Evolutionary conservation across 2,329 filamentous ascomycete species (phyloP).

Genomic region (Colletotrichum plurivorum): DNA sequence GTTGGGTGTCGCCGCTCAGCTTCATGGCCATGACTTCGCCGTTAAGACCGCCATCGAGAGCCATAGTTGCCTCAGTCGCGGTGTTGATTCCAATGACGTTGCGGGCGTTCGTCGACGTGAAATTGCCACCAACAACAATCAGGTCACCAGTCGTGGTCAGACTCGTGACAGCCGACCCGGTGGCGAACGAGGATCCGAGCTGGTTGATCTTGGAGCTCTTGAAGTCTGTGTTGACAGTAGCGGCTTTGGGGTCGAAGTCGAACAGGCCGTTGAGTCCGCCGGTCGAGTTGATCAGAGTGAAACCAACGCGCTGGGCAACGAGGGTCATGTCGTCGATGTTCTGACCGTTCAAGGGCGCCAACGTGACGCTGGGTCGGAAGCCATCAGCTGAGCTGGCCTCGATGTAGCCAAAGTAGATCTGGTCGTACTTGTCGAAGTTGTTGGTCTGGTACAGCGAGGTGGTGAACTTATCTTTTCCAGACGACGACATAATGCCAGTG

Average conservation of each 20-base stretch:
- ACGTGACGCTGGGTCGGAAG: constrained; percentile 86
- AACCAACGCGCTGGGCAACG: constrained; percentile 91
- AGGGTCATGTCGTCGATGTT: constrained; percentile 75
- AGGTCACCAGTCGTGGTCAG: constrained; percentile 75
- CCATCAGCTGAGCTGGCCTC: constrained; percentile 76
- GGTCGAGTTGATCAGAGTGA: constrained; percentile 79
- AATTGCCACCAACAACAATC: constrained; percentile 87
- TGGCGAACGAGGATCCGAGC: constrained; percentile 78
- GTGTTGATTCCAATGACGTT: constrained; percentile 84
- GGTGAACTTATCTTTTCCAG: constrained; percentile 63
- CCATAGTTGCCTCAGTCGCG: constrained; percentile 72
- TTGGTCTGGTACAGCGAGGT: constrained; percentile 89
- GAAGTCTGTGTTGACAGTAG: constrained; percentile 73
- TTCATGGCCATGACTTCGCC: constrained; percentile 81
- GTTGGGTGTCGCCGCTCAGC: constrained; percentile 72
- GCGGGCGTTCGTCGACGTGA: constrained; percentile 75
- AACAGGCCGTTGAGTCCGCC: constrained; percentile 91
- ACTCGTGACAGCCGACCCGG: constrained; percentile 77
- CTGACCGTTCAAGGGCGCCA: constrained; percentile 79
- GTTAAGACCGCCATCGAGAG: constrained; percentile 82
- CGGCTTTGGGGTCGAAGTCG: constrained; percentile 82
- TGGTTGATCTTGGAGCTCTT: constrained; percentile 81
- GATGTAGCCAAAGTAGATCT: constrained; percentile 88
- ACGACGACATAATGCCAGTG: constrained; percentile 76
- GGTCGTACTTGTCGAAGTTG: constrained; percentile 96